Conservation (phyloP, 2,329 filamentous ascomycete genomes). For the Clarireedia homoeocarpa region DNA sequence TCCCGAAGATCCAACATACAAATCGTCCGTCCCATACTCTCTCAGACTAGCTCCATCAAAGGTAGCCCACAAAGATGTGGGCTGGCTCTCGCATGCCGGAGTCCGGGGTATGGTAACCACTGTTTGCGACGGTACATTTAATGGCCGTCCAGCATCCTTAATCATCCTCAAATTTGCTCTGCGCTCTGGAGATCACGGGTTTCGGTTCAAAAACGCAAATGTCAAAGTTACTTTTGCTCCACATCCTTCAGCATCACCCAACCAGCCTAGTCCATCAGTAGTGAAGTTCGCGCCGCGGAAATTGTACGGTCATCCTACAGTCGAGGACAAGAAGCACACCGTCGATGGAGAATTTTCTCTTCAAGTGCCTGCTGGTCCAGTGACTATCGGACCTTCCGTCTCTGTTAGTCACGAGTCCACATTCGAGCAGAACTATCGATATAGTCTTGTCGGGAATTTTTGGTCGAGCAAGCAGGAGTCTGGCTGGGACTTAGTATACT, state of each 20-base stretch:
- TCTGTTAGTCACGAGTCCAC: conserved; percentile 5
- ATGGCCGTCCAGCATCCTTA: conserved; percentile 8
- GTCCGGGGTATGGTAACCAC: conserved; percentile 14
- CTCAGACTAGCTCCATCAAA: background rate
- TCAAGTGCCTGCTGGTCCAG: conserved; percentile 8
- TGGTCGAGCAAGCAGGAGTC: conserved; percentile 12
- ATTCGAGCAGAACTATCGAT: conserved; percentile 11
- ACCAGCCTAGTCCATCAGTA: background rate
- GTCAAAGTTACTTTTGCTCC: conserved; percentile 12
- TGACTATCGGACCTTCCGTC: conserved; percentile 10
- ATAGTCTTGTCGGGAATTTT: conserved; percentile 11
- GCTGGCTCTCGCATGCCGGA: conserved; percentile 31
- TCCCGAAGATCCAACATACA: too few relatives aligned
- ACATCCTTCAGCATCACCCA: background rate
- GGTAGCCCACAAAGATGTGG: conserved; percentile 42
- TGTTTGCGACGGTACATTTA: conserved; percentile 13
- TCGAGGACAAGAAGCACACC: conserved; percentile 5
- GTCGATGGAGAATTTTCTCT: conserved; percentile 12
- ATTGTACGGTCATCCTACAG: conserved; percentile 12
- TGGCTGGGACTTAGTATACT: conserved; percentile 16
- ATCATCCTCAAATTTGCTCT: conserved; percentile 26
- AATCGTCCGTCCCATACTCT: background rate
- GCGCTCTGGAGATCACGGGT: conserved; percentile 12
- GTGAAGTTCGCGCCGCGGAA: conserved; percentile 15
- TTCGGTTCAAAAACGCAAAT: conserved; percentile 15